Evolutionary conservation across 805 yeast genomes (phyloP).

Genomic region (Ogataea pini): DNA sequence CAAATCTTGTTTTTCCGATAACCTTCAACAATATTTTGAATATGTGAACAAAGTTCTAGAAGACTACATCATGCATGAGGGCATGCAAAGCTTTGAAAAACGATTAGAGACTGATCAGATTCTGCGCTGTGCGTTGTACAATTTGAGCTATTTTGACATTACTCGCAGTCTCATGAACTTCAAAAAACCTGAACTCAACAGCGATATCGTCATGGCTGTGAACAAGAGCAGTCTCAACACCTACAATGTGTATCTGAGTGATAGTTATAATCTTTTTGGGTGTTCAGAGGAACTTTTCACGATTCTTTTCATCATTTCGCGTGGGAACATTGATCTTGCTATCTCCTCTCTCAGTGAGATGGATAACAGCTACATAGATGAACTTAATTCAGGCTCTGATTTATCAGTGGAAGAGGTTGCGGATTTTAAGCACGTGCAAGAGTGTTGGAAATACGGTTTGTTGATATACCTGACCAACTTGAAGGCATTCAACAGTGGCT

Average conservation of each 20-base stretch:
- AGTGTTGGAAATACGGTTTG: slow-evolving; percentile 12
- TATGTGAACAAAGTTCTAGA: slow-evolving; percentile 8
- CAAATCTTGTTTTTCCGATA: slow-evolving; percentile 10
- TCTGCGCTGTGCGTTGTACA: slow-evolving; percentile 9
- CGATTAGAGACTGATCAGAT: slow-evolving; percentile 4
- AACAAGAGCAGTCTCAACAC: slow-evolving; percentile 8
- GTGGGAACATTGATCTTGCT: slow-evolving; percentile 14
- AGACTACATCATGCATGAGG: slow-evolving; percentile 6
- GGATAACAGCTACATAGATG: slow-evolving; percentile 7
- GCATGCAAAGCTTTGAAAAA: slow-evolving; percentile 7
- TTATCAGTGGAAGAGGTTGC: slow-evolving; percentile 7
- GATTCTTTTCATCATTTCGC: slow-evolving; percentile 10
- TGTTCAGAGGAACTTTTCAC: slow-evolving; percentile 15
- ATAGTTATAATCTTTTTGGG: slow-evolving; percentile 15
- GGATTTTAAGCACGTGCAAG: slow-evolving; percentile 13
- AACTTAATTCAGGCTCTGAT: background rate
- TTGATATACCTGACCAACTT: slow-evolving; percentile 10
- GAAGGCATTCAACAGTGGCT: slow-evolving; percentile 8
- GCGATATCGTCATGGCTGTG: slow-evolving; percentile 13
- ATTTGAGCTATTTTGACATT: slow-evolving; percentile 13
- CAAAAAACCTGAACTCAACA: slow-evolving; percentile 12
- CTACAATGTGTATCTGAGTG: slow-evolving; percentile 7
- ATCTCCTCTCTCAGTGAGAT: slow-evolving; percentile 1
- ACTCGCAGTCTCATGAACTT: slow-evolving; percentile 13
- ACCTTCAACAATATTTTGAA: slow-evolving; percentile 1